These are phyloP conservation scores for Martensiomyces pterosporus DNA, from an alignment of 192 early-diverging fungal genomes.

Conservation along the genomic window DNA sequence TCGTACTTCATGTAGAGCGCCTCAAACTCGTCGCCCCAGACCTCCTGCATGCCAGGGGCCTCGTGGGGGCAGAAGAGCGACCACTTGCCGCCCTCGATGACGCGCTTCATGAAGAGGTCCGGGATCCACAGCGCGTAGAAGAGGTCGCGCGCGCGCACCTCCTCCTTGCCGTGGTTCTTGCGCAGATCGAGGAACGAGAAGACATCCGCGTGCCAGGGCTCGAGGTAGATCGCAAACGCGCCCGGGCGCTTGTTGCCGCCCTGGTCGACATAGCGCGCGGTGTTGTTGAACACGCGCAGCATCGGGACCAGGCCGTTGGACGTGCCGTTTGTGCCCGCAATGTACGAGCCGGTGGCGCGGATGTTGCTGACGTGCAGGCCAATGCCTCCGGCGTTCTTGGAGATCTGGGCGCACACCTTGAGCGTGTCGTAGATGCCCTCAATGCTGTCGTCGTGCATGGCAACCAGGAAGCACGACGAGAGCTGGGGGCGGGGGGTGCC, in stretches of 20 bases:
- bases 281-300: constrained; percentile 98
- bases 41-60: constrained; percentile 83
- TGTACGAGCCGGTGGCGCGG: constrained; percentile 90
- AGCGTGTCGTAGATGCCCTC: constrained; percentile 98
- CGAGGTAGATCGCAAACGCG: constrained; percentile 97
- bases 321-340: constrained; percentile 95
- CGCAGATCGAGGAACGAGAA: constrained; percentile 94
- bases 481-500: constrained; percentile 95
- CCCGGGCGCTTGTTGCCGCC: constrained; percentile 98
- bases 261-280: constrained; percentile 98
- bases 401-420: constrained; percentile 96
- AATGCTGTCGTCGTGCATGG: constrained; percentile 95
- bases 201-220: constrained; percentile 98
- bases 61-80: constrained; percentile 92
- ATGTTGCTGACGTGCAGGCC: constrained; percentile 98
- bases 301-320: constrained; percentile 97
- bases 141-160: constrained; percentile 91
- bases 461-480: constrained; percentile 91
- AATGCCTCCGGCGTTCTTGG: constrained; percentile 96
- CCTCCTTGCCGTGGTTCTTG: constrained; percentile 99
- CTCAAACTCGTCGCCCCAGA: constrained; percentile 93
- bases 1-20: constrained; percentile 83
- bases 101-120: constrained; percentile 96
- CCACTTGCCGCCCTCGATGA: constrained; percentile 93
- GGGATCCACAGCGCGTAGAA: constrained; percentile 98